A percentile compares a stretch with the other conserved stretches of the same genome.
Conservation (phyloP, 1,139 yeast species). For the Candida mesenterica region DNA sequence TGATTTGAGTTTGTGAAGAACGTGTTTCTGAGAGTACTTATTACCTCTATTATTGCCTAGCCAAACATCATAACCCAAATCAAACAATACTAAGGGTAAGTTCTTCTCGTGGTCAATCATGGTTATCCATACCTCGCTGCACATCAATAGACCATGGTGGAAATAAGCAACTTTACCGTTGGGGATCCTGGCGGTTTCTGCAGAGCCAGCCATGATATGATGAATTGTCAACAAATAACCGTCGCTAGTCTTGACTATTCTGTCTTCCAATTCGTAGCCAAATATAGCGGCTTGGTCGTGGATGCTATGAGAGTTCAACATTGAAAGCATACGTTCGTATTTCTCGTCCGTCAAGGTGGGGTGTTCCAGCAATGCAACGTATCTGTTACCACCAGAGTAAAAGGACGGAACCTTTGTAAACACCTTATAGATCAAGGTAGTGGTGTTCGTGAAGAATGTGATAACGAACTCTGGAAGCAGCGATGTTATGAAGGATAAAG, state of each 20-base stretch:
- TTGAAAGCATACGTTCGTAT: slow-evolving; percentile 30
- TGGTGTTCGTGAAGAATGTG: slow-evolving; percentile 26
- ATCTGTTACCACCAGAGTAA: slow-evolving; percentile 19
- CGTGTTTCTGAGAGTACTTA: slow-evolving; percentile 65
- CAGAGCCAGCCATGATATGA: slow-evolving; percentile 18
- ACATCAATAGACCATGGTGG: slow-evolving; percentile 92
- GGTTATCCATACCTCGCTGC: slow-evolving; percentile 86
- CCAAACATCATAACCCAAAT: slow-evolving; percentile 89
- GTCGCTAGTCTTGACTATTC: slow-evolving; percentile 40
- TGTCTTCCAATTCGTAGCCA: slow-evolving; percentile 41
- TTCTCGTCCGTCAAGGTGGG: slow-evolving; percentile 19
- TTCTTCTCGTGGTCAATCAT: slow-evolving; percentile 61
- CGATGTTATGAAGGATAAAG: slow-evolving; percentile 32
- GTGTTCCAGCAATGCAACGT: slow-evolving; percentile 9
- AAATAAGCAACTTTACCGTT: slow-evolving; percentile 62
- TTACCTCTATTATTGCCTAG: slow-evolving; percentile 89
- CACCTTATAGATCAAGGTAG: slow-evolving; percentile 26
- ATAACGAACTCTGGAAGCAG: slow-evolving; percentile 35
- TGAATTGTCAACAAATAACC: slow-evolving; percentile 39
- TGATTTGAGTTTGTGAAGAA: slow-evolving; percentile 35
- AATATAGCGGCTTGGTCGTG: slow-evolving; percentile 36
- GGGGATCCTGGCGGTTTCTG: slow-evolving; percentile 7
- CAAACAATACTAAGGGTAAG: slow-evolving; percentile 74
- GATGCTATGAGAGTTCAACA: slow-evolving; percentile 33
- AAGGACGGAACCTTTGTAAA: slow-evolving; percentile 26